phyloP scores from a whole-genome alignment of 768 basidiomycete genomes.

The Serendipita vermifera region DNA sequence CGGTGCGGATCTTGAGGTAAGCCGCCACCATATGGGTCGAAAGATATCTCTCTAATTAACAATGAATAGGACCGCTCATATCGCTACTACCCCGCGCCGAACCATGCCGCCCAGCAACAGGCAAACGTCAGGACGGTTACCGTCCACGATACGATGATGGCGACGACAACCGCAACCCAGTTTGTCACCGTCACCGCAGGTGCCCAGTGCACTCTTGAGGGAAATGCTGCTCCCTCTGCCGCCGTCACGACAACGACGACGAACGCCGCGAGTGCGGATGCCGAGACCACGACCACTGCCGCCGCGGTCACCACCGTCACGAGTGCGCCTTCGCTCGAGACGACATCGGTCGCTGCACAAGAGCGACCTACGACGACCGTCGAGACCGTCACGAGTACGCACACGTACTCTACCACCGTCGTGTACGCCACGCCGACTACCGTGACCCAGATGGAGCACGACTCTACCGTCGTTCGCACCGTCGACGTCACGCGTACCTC shows the following conservation, averaged over 20 bases:
- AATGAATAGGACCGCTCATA: not conserved
- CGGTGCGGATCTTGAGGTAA: not conserved
- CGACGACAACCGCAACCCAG: not conserved
- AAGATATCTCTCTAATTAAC: not conserved
- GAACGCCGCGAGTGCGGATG: not conserved
- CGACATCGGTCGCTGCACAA: not conserved
- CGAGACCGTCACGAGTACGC: not conserved
- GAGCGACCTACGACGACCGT: not conserved
- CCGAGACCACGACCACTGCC: not conserved
- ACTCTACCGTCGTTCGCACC: not conserved
- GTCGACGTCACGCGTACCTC: slow-evolving; percentile 13
- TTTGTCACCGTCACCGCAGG: not conserved
- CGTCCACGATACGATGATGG: not conserved
- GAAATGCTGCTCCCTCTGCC: not conserved
- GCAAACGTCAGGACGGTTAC: not conserved
- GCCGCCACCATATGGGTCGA: no score
- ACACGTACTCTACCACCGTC: not conserved
- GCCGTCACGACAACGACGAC: not conserved
- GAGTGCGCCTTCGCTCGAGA: not conserved
- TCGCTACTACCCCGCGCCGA: not conserved
- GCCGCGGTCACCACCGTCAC: not conserved
- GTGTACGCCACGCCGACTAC: not conserved
- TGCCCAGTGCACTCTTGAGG: not conserved
- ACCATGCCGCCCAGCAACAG: not conserved
- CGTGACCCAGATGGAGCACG: not conserved